Conservation (phyloP, 2,329 filamentous ascomycete genomes). For the Trichoderma harzianum region DNA sequence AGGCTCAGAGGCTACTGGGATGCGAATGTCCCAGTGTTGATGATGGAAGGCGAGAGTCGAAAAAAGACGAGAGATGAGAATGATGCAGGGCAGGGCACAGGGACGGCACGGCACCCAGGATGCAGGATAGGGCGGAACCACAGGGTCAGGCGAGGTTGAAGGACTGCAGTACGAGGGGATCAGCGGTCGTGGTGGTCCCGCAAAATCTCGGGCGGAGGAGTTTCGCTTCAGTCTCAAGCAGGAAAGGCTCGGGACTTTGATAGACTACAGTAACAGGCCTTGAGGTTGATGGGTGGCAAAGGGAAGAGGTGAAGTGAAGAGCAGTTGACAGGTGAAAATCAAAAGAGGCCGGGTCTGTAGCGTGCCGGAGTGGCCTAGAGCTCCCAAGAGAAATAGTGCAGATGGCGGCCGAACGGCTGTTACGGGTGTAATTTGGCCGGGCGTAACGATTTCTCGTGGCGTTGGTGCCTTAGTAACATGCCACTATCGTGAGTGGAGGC, state of each 20-base stretch:
- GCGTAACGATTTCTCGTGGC: constrained; percentile 5
- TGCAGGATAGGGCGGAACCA: not conserved
- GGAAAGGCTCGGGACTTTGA: not conserved
- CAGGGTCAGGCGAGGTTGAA: constrained; percentile 10
- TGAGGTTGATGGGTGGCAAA: not conserved
- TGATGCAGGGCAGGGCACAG: not conserved
- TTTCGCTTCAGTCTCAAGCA: not conserved
- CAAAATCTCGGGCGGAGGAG: not conserved
- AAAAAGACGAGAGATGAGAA: not conserved
- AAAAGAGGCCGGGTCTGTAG: not conserved
- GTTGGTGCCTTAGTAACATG: constrained; percentile 11
- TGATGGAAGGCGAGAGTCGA: not conserved
- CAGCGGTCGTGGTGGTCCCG: constrained; percentile 6
- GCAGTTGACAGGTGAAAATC: not conserved
- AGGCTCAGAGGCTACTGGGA: not conserved
- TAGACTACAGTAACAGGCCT: not conserved
- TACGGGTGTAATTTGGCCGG: not conserved
- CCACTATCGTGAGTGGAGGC: constrained; percentile 4
- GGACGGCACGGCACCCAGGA: not conserved
- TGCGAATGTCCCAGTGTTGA: not conserved
- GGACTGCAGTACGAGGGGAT: not conserved
- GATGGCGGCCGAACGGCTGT: not conserved
- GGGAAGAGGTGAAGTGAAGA: not conserved
- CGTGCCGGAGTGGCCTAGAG: not conserved
- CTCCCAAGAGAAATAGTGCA: not conserved